Evolutionary conservation across 306 rosid species (phyloP).

Genomic region (Sindora glabra): DNA sequence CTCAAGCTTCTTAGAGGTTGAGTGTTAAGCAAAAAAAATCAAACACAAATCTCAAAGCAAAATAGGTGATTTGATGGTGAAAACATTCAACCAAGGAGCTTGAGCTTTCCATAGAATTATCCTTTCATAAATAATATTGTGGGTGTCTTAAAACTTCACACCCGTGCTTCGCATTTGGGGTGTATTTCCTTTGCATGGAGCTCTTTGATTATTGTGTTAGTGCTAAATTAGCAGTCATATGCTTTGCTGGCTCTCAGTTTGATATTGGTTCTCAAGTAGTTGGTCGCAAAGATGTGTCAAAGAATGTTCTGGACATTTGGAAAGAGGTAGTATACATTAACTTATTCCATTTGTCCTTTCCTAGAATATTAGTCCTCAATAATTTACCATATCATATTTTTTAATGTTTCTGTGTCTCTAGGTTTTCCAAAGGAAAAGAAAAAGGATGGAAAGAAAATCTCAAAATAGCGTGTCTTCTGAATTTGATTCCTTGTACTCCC

Average conservation of each 20-base stretch:
- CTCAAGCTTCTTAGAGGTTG: no score
- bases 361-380: conserved; percentile 4
- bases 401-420: conserved; percentile 20
- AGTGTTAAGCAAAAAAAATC: no score
- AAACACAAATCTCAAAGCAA: no score
- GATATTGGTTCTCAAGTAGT: conserved; percentile 82
- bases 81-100: no score
- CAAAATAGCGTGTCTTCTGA: conserved; percentile 33
- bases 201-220: neutral
- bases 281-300: conserved; percentile 78
- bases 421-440: conserved; percentile 73
- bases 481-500: conserved; percentile 61
- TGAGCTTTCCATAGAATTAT: no score
- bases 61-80: no score
- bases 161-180: neutral
- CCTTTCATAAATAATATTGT: no score
- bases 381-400: conserved; percentile 10
- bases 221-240: conserved; percentile 6
- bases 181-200: neutral
- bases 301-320: conserved; percentile 73
- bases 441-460: conserved; percentile 52
- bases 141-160: neutral
- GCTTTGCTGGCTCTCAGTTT: conserved; percentile 47
- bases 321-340: conserved; percentile 50
- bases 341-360: conserved; percentile 8